These are phyloP conservation scores for Alternaria viburni DNA, from an alignment of 2,329 filamentous ascomycete genomes.

Conservation along the genomic window DNA sequence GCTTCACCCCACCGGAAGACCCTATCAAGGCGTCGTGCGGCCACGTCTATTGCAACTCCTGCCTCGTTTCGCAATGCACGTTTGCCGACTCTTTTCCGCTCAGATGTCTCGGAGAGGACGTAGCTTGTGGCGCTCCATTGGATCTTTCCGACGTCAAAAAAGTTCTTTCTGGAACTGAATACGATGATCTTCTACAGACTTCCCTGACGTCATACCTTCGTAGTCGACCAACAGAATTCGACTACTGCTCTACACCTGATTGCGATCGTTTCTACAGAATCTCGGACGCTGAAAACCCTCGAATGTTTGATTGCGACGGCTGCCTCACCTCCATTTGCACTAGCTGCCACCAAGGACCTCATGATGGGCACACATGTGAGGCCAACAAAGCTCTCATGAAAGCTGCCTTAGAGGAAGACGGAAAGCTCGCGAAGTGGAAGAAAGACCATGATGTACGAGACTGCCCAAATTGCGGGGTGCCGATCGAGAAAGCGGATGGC, in stretches of 20 bases:
- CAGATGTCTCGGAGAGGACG: not conserved
- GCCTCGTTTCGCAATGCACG: not conserved
- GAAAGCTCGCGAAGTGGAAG: not conserved
- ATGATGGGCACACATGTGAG: not conserved
- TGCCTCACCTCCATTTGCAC: not conserved
- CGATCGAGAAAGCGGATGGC: not conserved
- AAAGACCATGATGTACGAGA: not conserved
- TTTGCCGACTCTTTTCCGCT: not conserved
- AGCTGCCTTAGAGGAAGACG: not conserved
- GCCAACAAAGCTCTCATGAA: not conserved
- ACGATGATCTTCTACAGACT: not conserved
- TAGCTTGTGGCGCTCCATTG: not conserved
- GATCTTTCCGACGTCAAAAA: not conserved
- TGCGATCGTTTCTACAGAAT: not conserved
- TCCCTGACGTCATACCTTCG: not conserved
- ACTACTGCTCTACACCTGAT: slow-evolving; percentile 2
- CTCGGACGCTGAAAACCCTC: not conserved
- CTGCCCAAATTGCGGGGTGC: not conserved
- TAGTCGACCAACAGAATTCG: not conserved
- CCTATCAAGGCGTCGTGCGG: not conserved
- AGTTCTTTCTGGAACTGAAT: not conserved
- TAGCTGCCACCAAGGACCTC: not conserved
- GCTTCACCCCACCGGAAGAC: not conserved
- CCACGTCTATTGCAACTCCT: not conserved
- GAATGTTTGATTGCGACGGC: not conserved